Percentiles rank a stretch among this genome's conserved stretches.
These are phyloP conservation scores for Aureobasidium sp. DNA, from an alignment of 2,329 filamentous ascomycete genomes.

Conservation along the genomic window DNA sequence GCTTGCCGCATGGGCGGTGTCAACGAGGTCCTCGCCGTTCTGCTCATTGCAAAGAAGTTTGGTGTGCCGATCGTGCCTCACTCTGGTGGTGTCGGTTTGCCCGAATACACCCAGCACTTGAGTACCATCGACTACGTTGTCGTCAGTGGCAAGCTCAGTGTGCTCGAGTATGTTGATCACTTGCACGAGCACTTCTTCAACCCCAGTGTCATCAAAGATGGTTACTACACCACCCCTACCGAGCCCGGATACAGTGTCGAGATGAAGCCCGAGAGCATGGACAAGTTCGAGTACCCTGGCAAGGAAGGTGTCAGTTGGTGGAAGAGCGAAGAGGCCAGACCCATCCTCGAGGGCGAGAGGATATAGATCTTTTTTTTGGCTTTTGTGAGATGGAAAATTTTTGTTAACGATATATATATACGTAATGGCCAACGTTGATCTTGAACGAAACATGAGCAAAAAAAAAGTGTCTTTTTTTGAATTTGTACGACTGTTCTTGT, in stretches of 20 bases:
- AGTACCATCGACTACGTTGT: constrained; percentile 90
- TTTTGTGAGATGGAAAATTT: too few species aligned
- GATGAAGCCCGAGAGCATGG: constrained; percentile 88
- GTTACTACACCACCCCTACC: constrained; percentile 79
- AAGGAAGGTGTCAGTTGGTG: constrained; percentile 77
- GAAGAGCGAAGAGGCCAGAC: constrained; percentile 70
- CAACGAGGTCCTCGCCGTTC: constrained; percentile 84
- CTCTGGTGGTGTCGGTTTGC: constrained; percentile 80
- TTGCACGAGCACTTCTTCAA: constrained; percentile 89
- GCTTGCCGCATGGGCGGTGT: constrained; percentile 85
- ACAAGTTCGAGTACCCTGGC: constrained; percentile 68
- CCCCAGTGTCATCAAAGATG: constrained; percentile 71
- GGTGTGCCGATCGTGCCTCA: constrained; percentile 80
- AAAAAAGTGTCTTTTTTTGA: too few species aligned
- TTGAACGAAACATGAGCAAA: too few species aligned
- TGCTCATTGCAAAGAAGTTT: constrained; percentile 76
- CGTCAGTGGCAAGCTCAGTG: constrained; percentile 70
- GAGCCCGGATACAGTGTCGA: constrained; percentile 85
- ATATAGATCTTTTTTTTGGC: constrained; percentile 26
- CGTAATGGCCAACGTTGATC: too few species aligned
- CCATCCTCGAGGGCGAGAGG: constrained; percentile 57
- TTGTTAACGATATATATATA: constrained; percentile 9
- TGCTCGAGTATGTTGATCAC: constrained; percentile 89
- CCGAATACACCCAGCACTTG: constrained; percentile 89
- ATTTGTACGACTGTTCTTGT: too few species aligned